These are phyloP conservation scores for Monosporozyma aerobia DNA, from an alignment of 805 yeast species.

Conservation along the genomic window DNA sequence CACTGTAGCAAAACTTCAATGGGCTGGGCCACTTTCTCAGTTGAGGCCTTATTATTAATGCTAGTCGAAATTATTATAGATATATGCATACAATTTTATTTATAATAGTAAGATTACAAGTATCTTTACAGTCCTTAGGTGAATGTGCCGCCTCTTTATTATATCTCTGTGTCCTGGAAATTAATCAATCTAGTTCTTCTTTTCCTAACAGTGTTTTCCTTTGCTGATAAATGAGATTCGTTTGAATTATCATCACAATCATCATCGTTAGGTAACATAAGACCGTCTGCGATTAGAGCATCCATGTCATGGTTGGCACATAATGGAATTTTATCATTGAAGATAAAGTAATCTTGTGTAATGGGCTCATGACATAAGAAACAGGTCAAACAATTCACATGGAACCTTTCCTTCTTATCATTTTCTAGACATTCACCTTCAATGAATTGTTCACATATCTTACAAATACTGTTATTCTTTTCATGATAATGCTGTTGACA, in stretches of 20 bases:
- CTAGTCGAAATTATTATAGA: too few species aligned
- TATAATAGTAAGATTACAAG: background rate
- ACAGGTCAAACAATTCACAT: conserved; percentile 65
- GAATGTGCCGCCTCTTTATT: background rate
- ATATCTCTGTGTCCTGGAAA: conserved; percentile 7
- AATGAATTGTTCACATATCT: conserved; percentile 63
- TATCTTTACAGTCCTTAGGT: background rate
- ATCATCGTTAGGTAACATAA: background rate
- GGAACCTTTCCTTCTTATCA: conserved; percentile 65
- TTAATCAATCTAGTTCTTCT: conserved; percentile 27
- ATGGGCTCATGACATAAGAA: conserved; percentile 45
- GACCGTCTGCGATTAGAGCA: conserved; percentile 7
- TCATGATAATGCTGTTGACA: conserved; percentile 72
- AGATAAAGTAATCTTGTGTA: conserved; percentile 40
- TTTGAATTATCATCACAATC: background rate
- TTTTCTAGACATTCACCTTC: conserved; percentile 89
- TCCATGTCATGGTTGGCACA: conserved; percentile 30
- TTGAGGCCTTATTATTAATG: too few species aligned
- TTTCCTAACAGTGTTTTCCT: conserved; percentile 18
- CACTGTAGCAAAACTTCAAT: too few species aligned
- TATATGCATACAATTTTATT: too few species aligned
- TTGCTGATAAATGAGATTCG: background rate
- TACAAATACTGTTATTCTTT: conserved; percentile 67
- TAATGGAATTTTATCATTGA: conserved; percentile 22
- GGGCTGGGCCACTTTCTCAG: too few species aligned